Evolutionary conservation across 2,329 filamentous ascomycete genomes (phyloP).

Genomic region (Drechslerella dactyloides): DNA sequence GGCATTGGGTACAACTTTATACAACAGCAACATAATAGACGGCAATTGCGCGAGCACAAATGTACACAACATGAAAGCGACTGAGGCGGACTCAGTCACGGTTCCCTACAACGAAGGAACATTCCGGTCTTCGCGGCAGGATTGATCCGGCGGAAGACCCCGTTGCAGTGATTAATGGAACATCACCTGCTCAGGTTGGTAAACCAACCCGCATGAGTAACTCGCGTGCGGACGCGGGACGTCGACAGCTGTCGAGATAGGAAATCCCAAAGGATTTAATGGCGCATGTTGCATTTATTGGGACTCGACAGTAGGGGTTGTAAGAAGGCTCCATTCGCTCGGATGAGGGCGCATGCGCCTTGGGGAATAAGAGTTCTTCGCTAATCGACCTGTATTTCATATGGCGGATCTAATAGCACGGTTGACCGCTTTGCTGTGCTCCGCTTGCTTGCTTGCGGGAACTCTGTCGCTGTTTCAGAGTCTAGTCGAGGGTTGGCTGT

Average conservation of each 20-base stretch:
- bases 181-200: not conserved
- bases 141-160: not conserved
- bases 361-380: not conserved
- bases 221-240: not conserved
- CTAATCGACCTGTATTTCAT: not conserved
- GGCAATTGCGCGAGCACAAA: conserved; percentile 1
- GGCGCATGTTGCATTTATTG: not conserved
- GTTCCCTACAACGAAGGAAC: not conserved
- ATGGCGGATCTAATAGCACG: not conserved
- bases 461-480: not conserved
- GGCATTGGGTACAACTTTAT: not conserved
- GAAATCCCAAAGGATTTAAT: not conserved
- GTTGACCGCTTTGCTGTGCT: not conserved
- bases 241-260: not conserved
- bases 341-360: not conserved
- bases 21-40: not conserved
- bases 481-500: not conserved
- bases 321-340: not conserved
- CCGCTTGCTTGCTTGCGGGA: not conserved
- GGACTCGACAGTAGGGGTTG: not conserved
- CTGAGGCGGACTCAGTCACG: not conserved
- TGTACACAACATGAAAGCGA: not conserved
- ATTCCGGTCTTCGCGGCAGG: not conserved
- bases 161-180: not conserved
- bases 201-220: not conserved